These are phyloP conservation scores for Nothophytophthora sp. DNA, from an alignment of 352 stramenopile genomes.

Conservation along the genomic window DNA sequence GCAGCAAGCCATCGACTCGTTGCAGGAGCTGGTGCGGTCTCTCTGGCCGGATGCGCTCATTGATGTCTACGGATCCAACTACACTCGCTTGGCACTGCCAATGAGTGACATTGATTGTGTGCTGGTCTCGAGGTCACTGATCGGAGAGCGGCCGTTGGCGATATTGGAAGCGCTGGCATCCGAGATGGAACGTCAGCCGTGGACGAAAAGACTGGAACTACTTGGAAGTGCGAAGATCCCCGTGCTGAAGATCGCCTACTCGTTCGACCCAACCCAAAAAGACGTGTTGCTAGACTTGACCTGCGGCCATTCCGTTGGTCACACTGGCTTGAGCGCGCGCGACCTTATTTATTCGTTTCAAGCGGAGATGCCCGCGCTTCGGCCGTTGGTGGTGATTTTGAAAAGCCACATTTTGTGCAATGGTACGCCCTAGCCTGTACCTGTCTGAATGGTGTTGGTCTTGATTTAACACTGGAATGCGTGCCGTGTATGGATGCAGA, in stretches of 20 bases:
- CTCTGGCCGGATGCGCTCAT: slow-evolving; percentile 91
- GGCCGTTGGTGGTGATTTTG: slow-evolving; percentile 94
- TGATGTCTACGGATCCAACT: slow-evolving; percentile 97
- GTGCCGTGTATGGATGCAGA: slow-evolving; percentile 46
- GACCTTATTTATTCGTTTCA: slow-evolving; percentile 92
- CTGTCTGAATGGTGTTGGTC: not conserved
- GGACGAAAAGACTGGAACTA: slow-evolving; percentile 90
- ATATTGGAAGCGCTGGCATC: slow-evolving; percentile 91
- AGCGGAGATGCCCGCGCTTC: slow-evolving; percentile 92
- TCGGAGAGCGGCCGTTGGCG: slow-evolving; percentile 71
- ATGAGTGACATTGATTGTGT: slow-evolving; percentile 98
- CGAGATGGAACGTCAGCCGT: slow-evolving; percentile 77
- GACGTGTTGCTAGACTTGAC: slow-evolving; percentile 93
- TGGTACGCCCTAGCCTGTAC: slow-evolving; percentile 31
- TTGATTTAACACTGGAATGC: slow-evolving; percentile 10
- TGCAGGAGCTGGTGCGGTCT: slow-evolving; percentile 43
- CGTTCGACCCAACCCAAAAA: slow-evolving; percentile 22
- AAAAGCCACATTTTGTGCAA: slow-evolving; percentile 83
- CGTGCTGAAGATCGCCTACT: slow-evolving; percentile 93
- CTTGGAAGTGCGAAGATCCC: slow-evolving; percentile 95
- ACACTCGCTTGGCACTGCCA: slow-evolving; percentile 94
- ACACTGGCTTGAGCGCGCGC: slow-evolving; percentile 93
- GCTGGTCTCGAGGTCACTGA: slow-evolving; percentile 83
- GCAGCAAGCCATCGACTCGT: slow-evolving; percentile 44
- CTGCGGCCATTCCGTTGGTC: slow-evolving; percentile 92